Conservation (phyloP, 768 basidiomycete species). For the Clathrus columnatus region DNA sequence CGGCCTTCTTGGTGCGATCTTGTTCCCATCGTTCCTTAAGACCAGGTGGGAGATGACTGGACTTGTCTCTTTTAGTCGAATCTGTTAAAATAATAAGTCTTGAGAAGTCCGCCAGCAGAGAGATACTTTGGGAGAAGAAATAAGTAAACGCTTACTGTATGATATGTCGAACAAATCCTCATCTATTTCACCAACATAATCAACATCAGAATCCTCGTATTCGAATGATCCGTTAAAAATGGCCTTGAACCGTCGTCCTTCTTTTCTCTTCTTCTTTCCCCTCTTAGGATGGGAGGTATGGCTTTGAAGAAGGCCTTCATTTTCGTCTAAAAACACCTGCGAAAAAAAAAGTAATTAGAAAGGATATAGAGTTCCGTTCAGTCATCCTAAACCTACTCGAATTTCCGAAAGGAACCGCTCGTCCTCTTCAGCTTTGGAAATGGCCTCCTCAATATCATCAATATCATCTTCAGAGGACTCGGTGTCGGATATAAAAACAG, state of each 20-base stretch:
- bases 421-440: conserved; percentile 41
- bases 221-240: conserved; percentile 46
- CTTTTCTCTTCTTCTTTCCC: neutral
- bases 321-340: conserved; percentile 55
- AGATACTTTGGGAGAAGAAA: neutral
- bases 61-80: conserved; percentile 35
- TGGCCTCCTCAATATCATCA: conserved; percentile 17
- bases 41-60: conserved; percentile 43
- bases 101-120: conserved; percentile 2
- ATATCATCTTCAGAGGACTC: conserved; percentile 28
- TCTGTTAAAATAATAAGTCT: too few species aligned
- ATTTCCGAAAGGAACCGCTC: conserved; percentile 49
- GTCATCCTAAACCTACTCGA: conserved; percentile 34
- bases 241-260: conserved; percentile 41
- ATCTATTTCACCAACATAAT: conserved; percentile 20
- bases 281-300: conserved; percentile 23
- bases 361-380: neutral
- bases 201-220: too few species aligned
- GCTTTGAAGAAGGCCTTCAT: conserved; percentile 38
- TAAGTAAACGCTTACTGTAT: conserved; percentile 37
- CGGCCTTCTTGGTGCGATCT: conserved; percentile 80
- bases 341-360: neutral
- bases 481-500: conserved; percentile 14
- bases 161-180: conserved; percentile 27
- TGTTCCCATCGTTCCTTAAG: conserved; percentile 66